Conservation (phyloP, 371 early-diverging fungal species). For the Mucor irregularis region DNA sequence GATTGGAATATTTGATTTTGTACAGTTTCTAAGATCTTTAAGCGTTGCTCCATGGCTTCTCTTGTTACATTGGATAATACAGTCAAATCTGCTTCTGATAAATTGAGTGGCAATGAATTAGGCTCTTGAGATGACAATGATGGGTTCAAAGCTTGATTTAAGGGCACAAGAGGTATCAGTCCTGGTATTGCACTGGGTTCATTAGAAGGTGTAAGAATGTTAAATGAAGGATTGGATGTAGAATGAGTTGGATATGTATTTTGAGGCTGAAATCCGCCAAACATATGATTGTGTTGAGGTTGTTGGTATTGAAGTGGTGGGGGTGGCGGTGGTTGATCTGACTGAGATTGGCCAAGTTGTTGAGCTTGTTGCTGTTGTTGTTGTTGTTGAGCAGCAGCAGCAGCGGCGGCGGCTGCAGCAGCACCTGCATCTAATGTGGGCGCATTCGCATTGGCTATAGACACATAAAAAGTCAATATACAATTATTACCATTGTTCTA, state of each 20-base stretch:
- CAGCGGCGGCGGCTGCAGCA: constrained; percentile 11
- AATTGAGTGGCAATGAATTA: constrained; percentile 32
- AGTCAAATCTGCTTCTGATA: constrained; percentile 61
- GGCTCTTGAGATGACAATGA: no score
- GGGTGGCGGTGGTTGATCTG: constrained; percentile 24
- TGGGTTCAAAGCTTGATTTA: background rate
- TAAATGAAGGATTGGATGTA: background rate
- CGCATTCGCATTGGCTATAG: no score
- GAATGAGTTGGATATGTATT: background rate
- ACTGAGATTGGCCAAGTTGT: constrained; percentile 18
- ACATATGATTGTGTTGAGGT: constrained; percentile 11
- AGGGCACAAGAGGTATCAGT: constrained; percentile 38
- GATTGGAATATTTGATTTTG: constrained; percentile 66
- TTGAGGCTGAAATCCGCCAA: background rate
- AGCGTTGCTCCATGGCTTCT: constrained; percentile 59
- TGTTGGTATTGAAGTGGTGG: constrained; percentile 23
- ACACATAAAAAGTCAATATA: no score
- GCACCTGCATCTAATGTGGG: constrained; percentile 6
- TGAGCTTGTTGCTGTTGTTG: constrained; percentile 9
- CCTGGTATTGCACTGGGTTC: constrained; percentile 21
- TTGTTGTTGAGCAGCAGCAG: constrained; percentile 9
- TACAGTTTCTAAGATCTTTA: constrained; percentile 57
- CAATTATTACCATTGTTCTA: no score
- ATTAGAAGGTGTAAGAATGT: constrained; percentile 9
- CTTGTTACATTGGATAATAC: constrained; percentile 56